Base-by-base conservation (phyloP, 2,329 filamentous ascomycete genomes). In the Phoma herbarum region DNA sequence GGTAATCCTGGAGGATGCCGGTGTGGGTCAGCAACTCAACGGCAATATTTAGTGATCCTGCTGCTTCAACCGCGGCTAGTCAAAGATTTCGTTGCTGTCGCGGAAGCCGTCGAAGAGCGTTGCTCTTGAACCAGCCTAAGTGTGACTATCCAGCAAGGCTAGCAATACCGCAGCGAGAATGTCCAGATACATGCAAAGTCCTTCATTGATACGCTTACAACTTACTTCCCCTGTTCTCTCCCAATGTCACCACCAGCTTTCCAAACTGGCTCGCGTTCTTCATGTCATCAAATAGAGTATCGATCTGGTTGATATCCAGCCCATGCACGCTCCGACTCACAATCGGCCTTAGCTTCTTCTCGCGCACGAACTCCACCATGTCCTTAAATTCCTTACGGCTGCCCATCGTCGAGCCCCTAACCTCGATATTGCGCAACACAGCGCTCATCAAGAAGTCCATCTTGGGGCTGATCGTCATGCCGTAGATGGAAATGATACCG, bases 371-470 rank as follows among this genome's bases (percentile, higher is more conserved):
- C 1, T 84, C 83, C 6, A 97, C 84, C 92, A 98, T 97, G 22
- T 95, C 91, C n/a, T 82, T 82, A 72, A 97, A 98, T 79, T 98
- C 95, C 72, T 86, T 88, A 43, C 91, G 85, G 26, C 92, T 96
- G 0, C 94, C 94, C 93, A 98, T 97, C 0, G 93, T 97, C 14
- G 86, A 88, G 18, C 95, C 94, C 47, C 86, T 85, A 26, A 98
- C 83, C 45, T 98, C 94, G 52, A 97, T 85, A 71, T 98, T 97
- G 77, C 89, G 91, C 60, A 98, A 78, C 14, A 95, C 90, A 0
- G 93, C 93, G 60, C 83, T 79, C 91, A 97, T 97, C 12, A 86
- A 71, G 85, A 91, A 97, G 50, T 91, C 87, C 89, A 96, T 94
- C 79, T 90, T 92, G 1, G 94, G 93, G 0, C 83, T 81, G 2